phyloP scores from a whole-genome alignment of 140 eudicot genomes.

The Oenanthe javanica region DNA sequence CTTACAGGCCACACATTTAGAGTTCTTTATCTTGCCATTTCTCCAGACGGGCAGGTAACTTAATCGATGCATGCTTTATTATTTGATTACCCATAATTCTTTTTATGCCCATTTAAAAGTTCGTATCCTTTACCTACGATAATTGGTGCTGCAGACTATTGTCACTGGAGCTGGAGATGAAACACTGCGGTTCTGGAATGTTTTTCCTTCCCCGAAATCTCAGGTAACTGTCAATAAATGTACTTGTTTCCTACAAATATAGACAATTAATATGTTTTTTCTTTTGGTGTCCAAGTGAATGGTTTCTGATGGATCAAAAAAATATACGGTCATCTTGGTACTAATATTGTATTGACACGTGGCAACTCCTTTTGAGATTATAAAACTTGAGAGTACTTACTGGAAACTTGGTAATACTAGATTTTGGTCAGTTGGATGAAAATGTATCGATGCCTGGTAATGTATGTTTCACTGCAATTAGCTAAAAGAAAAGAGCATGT shows the following conservation, averaged over 20 bases:
- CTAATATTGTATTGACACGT: not conserved
- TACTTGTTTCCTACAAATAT: not conserved
- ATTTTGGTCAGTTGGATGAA: not conserved
- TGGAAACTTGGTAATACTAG: not conserved
- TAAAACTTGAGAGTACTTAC: not conserved
- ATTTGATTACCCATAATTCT: not conserved
- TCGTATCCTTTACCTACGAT: not conserved
- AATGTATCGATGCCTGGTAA: not conserved
- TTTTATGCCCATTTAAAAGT: not conserved
- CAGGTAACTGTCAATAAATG: conserved; percentile 39
- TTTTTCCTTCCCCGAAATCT: conserved; percentile 89
- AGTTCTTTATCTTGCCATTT: conserved; percentile 90
- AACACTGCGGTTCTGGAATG: conserved; percentile 95
- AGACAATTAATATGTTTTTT: not conserved
- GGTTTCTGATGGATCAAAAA: not conserved
- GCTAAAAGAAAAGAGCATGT: not conserved
- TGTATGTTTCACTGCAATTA: not conserved
- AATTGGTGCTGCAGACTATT: conserved; percentile 57
- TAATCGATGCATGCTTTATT: conserved; percentile 5
- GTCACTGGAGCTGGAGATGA: conserved; percentile 99
- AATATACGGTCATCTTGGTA: not conserved
- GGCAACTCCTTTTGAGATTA: not conserved
- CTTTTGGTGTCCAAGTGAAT: not conserved
- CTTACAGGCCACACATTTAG: conserved; percentile 88
- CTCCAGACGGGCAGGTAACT: conserved; percentile 94